These are phyloP conservation scores for Neonectria hederae DNA, from an alignment of 2,329 filamentous ascomycete species.

Conservation along the genomic window DNA sequence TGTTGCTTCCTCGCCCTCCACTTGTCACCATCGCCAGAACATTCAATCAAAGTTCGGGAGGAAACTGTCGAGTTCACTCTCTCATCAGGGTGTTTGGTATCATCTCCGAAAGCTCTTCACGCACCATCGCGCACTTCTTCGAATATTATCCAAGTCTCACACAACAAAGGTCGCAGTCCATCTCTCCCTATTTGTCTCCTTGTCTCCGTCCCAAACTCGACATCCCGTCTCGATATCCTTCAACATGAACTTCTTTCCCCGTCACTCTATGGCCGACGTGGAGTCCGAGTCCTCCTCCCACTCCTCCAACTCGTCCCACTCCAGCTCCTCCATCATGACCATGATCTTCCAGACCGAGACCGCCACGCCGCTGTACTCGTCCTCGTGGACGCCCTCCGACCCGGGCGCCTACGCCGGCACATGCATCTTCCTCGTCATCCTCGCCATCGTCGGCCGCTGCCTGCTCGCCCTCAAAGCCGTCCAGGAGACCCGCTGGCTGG, in stretches of 20 bases:
- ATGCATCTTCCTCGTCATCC: constrained; percentile 87
- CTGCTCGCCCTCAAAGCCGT: constrained; percentile 77
- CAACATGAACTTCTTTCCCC: constrained; percentile 28
- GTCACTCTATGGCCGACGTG: constrained; percentile 41
- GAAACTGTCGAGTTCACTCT: neutral
- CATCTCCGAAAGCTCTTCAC: neutral
- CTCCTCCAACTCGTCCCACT: constrained; percentile 28
- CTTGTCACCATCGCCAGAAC: neutral
- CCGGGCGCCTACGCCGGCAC: constrained; percentile 83
- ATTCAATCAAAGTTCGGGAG: neutral
- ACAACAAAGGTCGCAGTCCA: neutral
- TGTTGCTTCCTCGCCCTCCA: too few species aligned
- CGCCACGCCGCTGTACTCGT: constrained; percentile 65
- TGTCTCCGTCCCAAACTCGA: neutral
- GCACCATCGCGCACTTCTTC: neutral
- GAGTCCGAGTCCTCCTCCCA: constrained; percentile 23
- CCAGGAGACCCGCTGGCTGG: constrained; percentile 71
- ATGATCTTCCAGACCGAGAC: constrained; percentile 69
- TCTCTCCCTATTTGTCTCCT: neutral
- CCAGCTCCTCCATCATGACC: constrained; percentile 50
- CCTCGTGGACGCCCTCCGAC: constrained; percentile 76
- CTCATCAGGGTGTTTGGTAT: neutral
- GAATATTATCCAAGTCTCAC: neutral
- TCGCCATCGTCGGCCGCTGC: constrained; percentile 74
- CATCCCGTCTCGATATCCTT: neutral